Base-by-base conservation (phyloP, 2,329 filamentous ascomycete genomes). In the Xylaria sp. region DNA sequence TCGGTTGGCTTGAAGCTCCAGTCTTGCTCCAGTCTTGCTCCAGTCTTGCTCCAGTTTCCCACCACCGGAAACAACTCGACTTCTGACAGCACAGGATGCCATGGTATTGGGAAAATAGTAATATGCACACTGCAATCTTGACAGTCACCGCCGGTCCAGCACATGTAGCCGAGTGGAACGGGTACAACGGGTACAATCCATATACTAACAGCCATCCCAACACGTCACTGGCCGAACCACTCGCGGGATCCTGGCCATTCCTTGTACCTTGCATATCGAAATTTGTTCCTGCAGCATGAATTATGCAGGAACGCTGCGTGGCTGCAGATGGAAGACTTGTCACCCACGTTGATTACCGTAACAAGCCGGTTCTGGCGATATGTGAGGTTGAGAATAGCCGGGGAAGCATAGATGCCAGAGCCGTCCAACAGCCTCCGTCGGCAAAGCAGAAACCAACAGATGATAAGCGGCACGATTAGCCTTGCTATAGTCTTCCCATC, bases 261-360 rank as follows among this genome's bases (percentile, higher is more conserved):
- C 61, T 68, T 36, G 74, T 77, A 75, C 74, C 75, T 77, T 77
- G 76, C 76, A 77, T 77, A 72, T 65, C 63, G 68, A 71, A 72
- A 71, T 73, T 71, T 75, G 73, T 74, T 73, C 76, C 72, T 74
- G 74, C 75, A 77, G 71, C 68, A 70, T 67, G 74, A 67, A 69
- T 74, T 71, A 75, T 77, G 75, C 76, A 77, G 76, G 76, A 74
- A 77, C 76, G 69, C 73, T 71, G 71, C 71, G 73, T 40, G 67
- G 69, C 68, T 73, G 73, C 73, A 75, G 67, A 63, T 64, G 65
- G 63, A 36, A 13, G 33, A 65, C n/a, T 49, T 54, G 49, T 59
- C 38, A 54, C 66, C 65, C 67, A 69, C 64, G 68, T 70, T 65
- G 63, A 67, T 67, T 49, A 42, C 40, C 40, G 46, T 51, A 38